Base-by-base conservation (phyloP, 257 asterid genomes). In the Jacaranda mimosifolia region DNA sequence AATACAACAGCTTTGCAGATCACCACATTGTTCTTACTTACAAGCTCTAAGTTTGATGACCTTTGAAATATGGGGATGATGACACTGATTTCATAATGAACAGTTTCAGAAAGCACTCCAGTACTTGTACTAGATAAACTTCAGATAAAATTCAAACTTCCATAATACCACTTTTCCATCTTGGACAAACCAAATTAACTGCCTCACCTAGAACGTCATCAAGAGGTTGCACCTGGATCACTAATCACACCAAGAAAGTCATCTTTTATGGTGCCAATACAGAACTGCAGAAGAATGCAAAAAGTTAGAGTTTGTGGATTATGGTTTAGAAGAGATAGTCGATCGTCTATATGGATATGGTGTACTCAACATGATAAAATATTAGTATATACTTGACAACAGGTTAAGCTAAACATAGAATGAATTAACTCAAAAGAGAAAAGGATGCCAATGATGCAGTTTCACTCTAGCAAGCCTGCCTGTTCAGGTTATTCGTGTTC, bases 171-270 rank as follows among this genome's bases (percentile, higher is more conserved):
- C 6, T 46, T 7, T 14, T 45, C 38, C 36, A 26, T 40, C 1
- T 9, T 48, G 1, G 4, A 19, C 40, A 11, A 55, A 42, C 49
- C 49, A 67, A 26, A 17, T 55, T 18, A 18, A 5, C 19, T 4
- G 67, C 3, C 40, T 12, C 64, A 59, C 14, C 42, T 14, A 39
- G 43, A 63, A 19, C 36, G 32, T 55, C 45, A 55, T 94, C 89
- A 92, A n/a, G 93, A 84, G 81, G 91, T 80, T 69, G 92, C 80
- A n/a, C 94, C 92, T 3, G 98, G 99, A 81, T 93, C 97, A 74
- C 97, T 90, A 53, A 93, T 90, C 60, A 95, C 98, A n/a, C 99
- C 98, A 86, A 96, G 67, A 76, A 96, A 96, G 84, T 93, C 98
- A 56, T 93, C 98, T 82, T 93, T 93, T 63, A 95, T 93, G 67